A percentile compares a stretch with the other conserved stretches of the same genome.
Conservation (phyloP, 2,329 filamentous ascomycete genomes). For the Tolypocladium inflatum region DNA sequence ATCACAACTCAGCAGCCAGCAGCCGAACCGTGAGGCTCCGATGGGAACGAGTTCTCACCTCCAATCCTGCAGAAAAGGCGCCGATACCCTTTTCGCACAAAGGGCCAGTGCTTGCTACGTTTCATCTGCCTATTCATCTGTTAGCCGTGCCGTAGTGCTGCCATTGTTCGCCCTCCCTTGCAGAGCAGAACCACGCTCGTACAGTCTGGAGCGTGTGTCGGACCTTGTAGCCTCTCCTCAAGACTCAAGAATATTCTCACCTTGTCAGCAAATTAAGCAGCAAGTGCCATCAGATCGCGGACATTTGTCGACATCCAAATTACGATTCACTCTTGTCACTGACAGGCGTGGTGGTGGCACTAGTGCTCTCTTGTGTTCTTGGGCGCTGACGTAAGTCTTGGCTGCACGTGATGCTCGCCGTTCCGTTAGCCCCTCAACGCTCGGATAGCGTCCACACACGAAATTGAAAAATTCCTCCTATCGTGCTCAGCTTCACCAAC, state of each 20-base stretch:
- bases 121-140: not conserved
- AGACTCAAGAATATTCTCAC: not conserved
- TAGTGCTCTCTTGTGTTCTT: not conserved
- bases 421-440: conserved; percentile 27
- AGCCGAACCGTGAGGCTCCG: too few relatives aligned
- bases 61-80: not conserved
- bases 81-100: not conserved
- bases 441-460: conserved; percentile 35
- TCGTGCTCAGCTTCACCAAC: conserved; percentile 25
- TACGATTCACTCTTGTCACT: not conserved
- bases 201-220: not conserved
- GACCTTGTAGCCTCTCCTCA: not conserved
- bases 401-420: conserved; percentile 21
- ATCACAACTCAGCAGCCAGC: too few relatives aligned
- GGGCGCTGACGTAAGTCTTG: conserved; percentile 17
- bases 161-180: not conserved
- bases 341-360: too few relatives aligned
- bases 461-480: conserved; percentile 34
- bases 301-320: not conserved
- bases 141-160: not conserved
- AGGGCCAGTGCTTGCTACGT: not conserved
- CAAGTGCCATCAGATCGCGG: not conserved
- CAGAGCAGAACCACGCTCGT: not conserved
- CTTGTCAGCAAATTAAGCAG: not conserved
- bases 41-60: too few relatives aligned